phyloP scores from a whole-genome alignment of 176 grass and related monocot genomes.

The Oryza meridionalis region DNA sequence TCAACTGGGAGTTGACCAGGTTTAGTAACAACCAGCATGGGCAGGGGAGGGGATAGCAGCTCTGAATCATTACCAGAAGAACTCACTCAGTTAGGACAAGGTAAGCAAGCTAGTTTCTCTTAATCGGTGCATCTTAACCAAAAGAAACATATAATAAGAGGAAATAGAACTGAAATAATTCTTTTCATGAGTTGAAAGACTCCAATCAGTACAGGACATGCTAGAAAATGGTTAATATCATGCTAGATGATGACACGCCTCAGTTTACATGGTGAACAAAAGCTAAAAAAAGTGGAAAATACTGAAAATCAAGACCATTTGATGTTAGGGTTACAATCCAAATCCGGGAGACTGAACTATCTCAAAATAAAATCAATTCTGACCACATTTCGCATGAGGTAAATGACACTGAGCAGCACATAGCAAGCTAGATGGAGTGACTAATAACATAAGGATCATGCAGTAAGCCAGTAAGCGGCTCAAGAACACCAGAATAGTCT shows the following conservation, averaged over 20 bases:
- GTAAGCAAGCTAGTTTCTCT: neutral
- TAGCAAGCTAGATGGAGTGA: neutral
- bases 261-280: neutral
- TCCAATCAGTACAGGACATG: neutral
- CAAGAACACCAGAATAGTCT: neutral
- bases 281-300: neutral
- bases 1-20: conserved; percentile 76
- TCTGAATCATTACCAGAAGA: conserved; percentile 50
- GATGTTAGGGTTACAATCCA: neutral
- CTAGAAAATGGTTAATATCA: neutral
- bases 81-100: conserved; percentile 20
- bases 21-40: conserved; percentile 68
- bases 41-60: conserved; percentile 49
- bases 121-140: neutral
- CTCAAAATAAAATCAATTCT: neutral
- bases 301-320: neutral
- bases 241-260: neutral
- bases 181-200: neutral
- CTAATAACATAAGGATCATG: neutral
- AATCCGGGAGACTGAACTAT: neutral
- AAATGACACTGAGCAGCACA: neutral
- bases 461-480: neutral
- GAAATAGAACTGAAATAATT: neutral
- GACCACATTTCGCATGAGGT: neutral
- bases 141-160: neutral